Evolutionary conservation across 1,284 basidiomycete species (phyloP), one percentile per base, ranked within the genome.

Genomic region (Quambalaria eucalypti): DNA sequence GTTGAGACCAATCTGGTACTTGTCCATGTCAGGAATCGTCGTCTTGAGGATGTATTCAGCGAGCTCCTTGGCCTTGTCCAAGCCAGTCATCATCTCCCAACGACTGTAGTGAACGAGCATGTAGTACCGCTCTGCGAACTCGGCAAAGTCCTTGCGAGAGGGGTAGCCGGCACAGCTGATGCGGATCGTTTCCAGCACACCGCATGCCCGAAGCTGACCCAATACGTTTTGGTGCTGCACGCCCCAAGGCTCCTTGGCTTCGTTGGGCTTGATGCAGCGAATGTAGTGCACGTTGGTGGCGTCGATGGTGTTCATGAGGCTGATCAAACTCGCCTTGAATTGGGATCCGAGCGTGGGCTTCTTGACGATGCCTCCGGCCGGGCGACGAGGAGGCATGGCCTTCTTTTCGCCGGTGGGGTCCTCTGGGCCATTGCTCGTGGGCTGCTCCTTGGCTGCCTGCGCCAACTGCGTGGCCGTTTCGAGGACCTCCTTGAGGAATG

Each of bases 261-360:
- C 95, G 76, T 99, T 99, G 1, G 95, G 95, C 77, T 99, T 99
- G 81, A 99, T 98, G 78, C 95, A 99, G 52, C 95, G 86, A 69
- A 99, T 99, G 76, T 99, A 99, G 76, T 99, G 95, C 1, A 96
- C 95, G 70, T 98, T 97, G 23, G 95, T 99, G 60, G 89, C 86
- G 70, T 90, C 88, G 66, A 98, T 87, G 0, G 95, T 99, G 50
- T 93, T 89, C 93, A 98, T 99, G 47, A 99, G 80, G 52, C 85
- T 87, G 74, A 90, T 87, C 48, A 99, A 79, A 0, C 92, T 97
- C 4, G 86, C 84, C 77, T 98, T 98, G 83, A 99, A 99, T 75
- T 98, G 98, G 5, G 90, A 93, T 23, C 95, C 95, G 58, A 98
- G 86, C 0, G 95, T 98, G 0, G 92, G 95, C 76, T 98, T 98